Evolutionary conservation across 164 flowering plant species (phyloP), one percentile per base, ranked within the genome.

Genomic region (Magnolia sinica): DNA sequence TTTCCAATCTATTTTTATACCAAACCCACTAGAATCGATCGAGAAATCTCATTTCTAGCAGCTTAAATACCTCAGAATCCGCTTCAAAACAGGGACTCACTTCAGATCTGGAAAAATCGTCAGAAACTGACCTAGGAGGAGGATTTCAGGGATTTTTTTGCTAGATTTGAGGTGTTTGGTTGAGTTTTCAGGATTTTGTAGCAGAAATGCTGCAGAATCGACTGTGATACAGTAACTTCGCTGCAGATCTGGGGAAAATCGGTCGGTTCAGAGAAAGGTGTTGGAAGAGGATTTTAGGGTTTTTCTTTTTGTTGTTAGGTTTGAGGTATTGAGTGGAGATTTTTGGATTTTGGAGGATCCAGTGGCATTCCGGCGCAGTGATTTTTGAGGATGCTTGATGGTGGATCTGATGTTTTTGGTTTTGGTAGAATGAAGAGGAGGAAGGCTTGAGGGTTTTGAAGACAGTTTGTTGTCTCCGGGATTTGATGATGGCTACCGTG

Each of bases 401-500:
- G 50, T 3, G 67, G 66, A 58, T 73, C 75, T 73, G 19, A 24
- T 23, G 75, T 37, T 37, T 37, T 37, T 37, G 45, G 45, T 37
- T 37, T 37, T 37, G 45, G 45, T 55, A 16, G 18, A 22, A 27
- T 52, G 74, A 70, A 71, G 14, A 45, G 50, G 31, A 11, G n/a
- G 18, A 65, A 14, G 75, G 45, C 64, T 59, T 49, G 69, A 70
- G 55, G 68, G 31, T 77, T 51, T n/a, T n/a, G 29, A 20, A 11
- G 49, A 64, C 24, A 9, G 18, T 55, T 8, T 55, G 61, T 55
- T 55, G 3, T 63, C 9, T 55, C 4, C 14, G 18, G 61, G 61
- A 16, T 76, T 67, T 4, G 50, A 61, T 61, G 66, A 83, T 87
- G 89, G 82, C 82, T 50, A 75, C 85, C 66, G 72, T 81, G 81